Base-by-base conservation (phyloP, 2,329 filamentous ascomycete species). In the Aureobasidium musti region DNA sequence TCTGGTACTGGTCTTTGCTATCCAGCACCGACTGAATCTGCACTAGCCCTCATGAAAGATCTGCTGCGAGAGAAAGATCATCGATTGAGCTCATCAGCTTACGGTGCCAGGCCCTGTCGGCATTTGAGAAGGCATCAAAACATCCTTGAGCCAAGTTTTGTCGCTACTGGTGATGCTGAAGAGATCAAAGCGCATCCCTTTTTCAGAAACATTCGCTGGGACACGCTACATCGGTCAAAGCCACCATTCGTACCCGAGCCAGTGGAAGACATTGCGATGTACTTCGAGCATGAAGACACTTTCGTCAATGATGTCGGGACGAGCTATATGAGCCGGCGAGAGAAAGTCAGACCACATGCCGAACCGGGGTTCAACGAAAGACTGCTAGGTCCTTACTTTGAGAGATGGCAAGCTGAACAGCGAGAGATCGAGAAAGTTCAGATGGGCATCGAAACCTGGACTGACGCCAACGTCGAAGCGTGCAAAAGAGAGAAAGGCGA, bases 151-250 rank as follows among this genome's bases (percentile, higher is more conserved):
- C 13, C 45, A 35, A 28, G 82, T 5, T 84, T 87, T 37, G 93
- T 98, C 4, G 94, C 92, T 72, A 82, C 90, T 0, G 85, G 95
- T 68, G 93, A 96, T 73, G 93, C 91, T 1, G 87, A 91, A 70
- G 92, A 97, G 65, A 96, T 98, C 81, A 97, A 96, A 76, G 79
- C 83, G 3, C 95, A 98, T 77, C 86, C 87, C 13, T 98, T 94
- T 84, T 98, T 98, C 80, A 84, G 83, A 66, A 86, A 87, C 59
- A 86, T 96, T 19, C 84, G 86, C 0, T 98, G 92, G 95, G 86
- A 90, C 17, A 85, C 84, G 0, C 78, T 97, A 19, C 90, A 95
- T 73, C 78, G 84, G 39, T 84, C 86, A 65, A 81, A 81, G 10
- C 93, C 94, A 0, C 93, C 93, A 0, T 94, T 96, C 72, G 81